Evolutionary conservation across 352 stramenopile species (phyloP), one percentile per base, ranked within the genome.

Genomic region (Phytophthora pisi): DNA sequence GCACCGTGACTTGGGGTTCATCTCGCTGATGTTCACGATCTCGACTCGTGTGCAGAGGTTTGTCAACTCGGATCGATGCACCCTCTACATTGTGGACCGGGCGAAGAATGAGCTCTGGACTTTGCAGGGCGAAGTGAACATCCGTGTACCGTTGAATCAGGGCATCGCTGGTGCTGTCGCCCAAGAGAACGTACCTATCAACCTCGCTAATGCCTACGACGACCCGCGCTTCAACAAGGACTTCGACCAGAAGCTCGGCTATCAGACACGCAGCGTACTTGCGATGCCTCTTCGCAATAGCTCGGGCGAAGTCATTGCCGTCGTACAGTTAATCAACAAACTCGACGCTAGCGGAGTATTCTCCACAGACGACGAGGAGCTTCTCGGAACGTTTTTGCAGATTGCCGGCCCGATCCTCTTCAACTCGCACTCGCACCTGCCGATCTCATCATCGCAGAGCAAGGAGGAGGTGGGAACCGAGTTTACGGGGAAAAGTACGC

Each of bases 11-110:
- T 61, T 97, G 46, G 91, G 89, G 24, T 95, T 97, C 64, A 96
- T 90, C 70, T 92, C 88, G 23, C 68, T 97, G 16, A 96, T 97
- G 80, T 97, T 97, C 58, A 96, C 91, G 5, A 95, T 98, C 59
- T 97, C 92, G 20, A 89, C 86, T 15, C 86, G 94, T 26, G 88
- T 97, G 13, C 89, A 93, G 51, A 76, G 72, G 34, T 82, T 98
- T 49, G 82, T 98, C 9, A 85, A 96, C 57, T 95, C 92, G 40
- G 95, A 98, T 64, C 88, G 93, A 5, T 97, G 91, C 54, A 97
- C 91, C 23, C 76, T 98, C 4, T 98, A 97, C 73, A 94, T 98
- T 49, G 74, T 97, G 16, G 92, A 98, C 66, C 82, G 92, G 23
- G 74, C 80, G 53, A 95, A 91, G 54, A 91, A 89, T 54, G 91